phyloP scores from a whole-genome alignment of 257 asterid species.

The Fraxinus anomala region DNA sequence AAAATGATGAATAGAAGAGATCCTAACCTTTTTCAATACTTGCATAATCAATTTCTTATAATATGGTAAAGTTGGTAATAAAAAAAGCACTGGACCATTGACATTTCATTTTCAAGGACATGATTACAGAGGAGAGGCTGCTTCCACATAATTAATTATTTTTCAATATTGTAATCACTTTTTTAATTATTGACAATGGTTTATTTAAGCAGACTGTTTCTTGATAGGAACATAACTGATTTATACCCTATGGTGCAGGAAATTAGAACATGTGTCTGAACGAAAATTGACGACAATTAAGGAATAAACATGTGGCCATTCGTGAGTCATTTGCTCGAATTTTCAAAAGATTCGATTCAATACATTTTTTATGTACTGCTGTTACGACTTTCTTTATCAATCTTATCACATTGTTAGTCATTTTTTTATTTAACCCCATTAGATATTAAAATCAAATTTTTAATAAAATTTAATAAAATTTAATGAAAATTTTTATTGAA shows the following conservation, averaged over 20 bases:
- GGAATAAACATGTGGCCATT: neutral
- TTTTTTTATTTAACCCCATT: no score
- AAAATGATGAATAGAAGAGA: no score
- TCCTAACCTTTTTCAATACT: no score
- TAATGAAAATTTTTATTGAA: no score
- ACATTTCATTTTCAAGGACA: neutral
- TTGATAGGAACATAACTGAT: neutral
- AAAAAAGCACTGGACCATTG: neutral
- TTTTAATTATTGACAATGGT: no score
- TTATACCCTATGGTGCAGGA: neutral
- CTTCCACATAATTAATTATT: neutral
- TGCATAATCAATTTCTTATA: neutral
- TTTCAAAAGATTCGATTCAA: neutral
- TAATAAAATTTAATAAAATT: no score
- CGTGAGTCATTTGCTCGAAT: neutral
- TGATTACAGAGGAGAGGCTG: neutral
- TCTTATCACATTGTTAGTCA: neutral
- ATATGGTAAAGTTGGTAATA: neutral
- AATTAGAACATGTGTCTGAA: neutral
- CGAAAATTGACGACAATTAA: neutral
- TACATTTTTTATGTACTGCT: neutral
- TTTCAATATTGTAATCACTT: no score
- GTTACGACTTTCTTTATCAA: neutral
- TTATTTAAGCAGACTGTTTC: neutral
- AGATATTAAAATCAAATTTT: no score